Conservation (phyloP, 2,329 filamentous ascomycete species). For the Trichoderma cornu-damae region DNA sequence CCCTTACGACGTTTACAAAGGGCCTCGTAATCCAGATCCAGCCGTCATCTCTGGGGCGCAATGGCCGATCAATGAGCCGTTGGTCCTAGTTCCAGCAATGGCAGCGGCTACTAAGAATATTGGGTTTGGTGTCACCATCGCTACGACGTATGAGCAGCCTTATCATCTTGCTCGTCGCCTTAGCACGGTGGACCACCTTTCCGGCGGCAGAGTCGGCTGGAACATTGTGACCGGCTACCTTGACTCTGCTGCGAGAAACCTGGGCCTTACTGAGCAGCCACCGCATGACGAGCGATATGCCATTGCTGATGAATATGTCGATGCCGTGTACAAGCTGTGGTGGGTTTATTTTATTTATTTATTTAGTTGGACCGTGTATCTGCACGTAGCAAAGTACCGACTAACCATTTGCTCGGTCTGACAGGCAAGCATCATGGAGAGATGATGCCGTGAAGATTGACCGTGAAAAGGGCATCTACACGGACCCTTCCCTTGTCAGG, state of each 20-base stretch:
- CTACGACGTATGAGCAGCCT: conserved; percentile 64
- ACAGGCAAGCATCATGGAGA: conserved; percentile 48
- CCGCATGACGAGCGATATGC: conserved; percentile 49
- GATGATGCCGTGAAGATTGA: conserved; percentile 56
- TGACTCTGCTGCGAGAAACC: conserved; percentile 60
- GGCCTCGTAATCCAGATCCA: conserved; percentile 46
- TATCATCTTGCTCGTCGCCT: conserved; percentile 62
- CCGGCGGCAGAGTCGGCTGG: conserved; percentile 49
- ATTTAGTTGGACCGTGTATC: no score
- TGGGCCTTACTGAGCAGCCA: conserved; percentile 52
- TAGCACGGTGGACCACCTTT: conserved; percentile 62
- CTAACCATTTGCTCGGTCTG: not conserved
- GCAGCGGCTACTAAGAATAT: conserved; percentile 61
- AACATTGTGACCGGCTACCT: conserved; percentile 63
- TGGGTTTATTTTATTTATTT: no score
- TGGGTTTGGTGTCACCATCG: conserved; percentile 63
- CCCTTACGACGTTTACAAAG: conserved; percentile 65
- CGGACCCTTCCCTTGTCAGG: conserved; percentile 44
- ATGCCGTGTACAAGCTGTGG: conserved; percentile 57
- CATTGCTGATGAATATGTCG: conserved; percentile 55
- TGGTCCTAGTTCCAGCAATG: conserved; percentile 59
- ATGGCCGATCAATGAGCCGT: conserved; percentile 66
- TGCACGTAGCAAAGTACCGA: rapidly evolving
- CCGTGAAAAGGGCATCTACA: conserved; percentile 46
- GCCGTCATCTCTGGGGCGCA: conserved; percentile 59